phyloP scores from a whole-genome alignment of 2,329 filamentous ascomycete species.

The Colletotrichum australisinense region DNA sequence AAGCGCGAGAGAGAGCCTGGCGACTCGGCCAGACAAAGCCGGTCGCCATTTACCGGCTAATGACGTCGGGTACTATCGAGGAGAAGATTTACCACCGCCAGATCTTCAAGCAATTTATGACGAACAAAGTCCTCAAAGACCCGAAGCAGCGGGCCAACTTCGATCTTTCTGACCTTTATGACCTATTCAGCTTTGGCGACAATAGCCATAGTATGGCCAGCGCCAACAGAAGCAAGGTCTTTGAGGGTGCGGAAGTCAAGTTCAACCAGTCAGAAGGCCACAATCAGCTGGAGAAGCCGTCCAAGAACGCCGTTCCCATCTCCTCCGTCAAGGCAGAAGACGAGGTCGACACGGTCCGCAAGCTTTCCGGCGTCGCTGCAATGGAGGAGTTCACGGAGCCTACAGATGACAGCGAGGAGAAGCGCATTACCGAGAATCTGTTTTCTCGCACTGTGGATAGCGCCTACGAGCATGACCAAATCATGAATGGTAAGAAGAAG shows the following conservation, averaged over 20 bases:
- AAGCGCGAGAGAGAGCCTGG: constrained; percentile 96
- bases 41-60: constrained; percentile 96
- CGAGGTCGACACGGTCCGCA: constrained; percentile 55
- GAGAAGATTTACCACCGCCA: constrained; percentile 99
- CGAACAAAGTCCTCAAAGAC: constrained; percentile 95
- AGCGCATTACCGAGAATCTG: constrained; percentile 87
- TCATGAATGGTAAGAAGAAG: constrained; percentile 81
- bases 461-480: constrained; percentile 93
- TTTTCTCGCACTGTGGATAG: constrained; percentile 90
- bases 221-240: constrained; percentile 87
- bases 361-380: constrained; percentile 70
- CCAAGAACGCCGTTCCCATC: constrained; percentile 26
- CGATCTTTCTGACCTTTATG: constrained; percentile 88
- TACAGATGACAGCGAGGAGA: constrained; percentile 68
- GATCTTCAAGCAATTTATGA: constrained; percentile 98
- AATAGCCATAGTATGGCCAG: constrained; percentile 69
- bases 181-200: constrained; percentile 85
- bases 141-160: constrained; percentile 94
- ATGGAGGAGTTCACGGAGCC: constrained; percentile 73
- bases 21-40: constrained; percentile 93
- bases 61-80: constrained; percentile 97
- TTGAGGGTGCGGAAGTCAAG: constrained; percentile 84
- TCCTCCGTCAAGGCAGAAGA: constrained; percentile 16
- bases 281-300: constrained; percentile 38
- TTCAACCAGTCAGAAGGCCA: constrained; percentile 41